Conservation (phyloP, 352 stramenopile species). For the Globisporangium abappressorium region DNA sequence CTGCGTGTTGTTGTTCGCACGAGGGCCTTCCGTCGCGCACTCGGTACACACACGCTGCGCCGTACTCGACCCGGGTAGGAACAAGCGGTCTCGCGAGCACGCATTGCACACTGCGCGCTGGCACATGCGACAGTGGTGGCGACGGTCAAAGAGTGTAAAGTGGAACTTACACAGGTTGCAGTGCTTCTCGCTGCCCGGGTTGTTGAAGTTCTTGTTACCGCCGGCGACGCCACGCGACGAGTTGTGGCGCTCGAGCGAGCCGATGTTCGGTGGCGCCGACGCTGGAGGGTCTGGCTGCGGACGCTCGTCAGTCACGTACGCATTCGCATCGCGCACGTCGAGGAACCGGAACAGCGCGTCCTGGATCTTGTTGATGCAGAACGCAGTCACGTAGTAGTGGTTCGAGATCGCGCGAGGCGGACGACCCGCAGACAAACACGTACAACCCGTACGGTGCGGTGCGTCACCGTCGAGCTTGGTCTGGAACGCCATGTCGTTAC, state of each 20-base stretch:
- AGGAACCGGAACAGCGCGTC: conserved; percentile 84
- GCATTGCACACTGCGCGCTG: conserved; percentile 86
- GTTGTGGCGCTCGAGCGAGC: conserved; percentile 54
- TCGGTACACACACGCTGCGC: conserved; percentile 86
- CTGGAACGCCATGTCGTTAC: conserved; percentile 77
- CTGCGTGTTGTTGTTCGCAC: conserved; percentile 45
- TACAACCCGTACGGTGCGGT: conserved; percentile 79
- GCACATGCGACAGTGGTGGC: conserved; percentile 89
- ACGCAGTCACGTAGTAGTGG: conserved; percentile 88
- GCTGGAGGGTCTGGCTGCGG: conserved; percentile 60
- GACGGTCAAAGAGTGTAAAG: conserved; percentile 88
- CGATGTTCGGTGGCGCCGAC: conserved; percentile 38
- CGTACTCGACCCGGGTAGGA: conserved; percentile 80
- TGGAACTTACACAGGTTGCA: conserved; percentile 89
- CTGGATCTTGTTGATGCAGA: conserved; percentile 88
- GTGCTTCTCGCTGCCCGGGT: conserved; percentile 80
- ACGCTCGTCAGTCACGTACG: conserved; percentile 73
- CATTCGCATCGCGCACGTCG: conserved; percentile 70
- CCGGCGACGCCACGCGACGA: conserved; percentile 24
- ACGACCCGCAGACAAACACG: conserved; percentile 71
- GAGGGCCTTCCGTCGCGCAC: conserved; percentile 81
- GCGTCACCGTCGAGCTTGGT: conserved; percentile 74
- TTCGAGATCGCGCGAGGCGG: conserved; percentile 70
- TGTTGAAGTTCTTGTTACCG: conserved; percentile 57
- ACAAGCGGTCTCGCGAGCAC: conserved; percentile 81